Conservation (phyloP, 371 early-diverging fungal species). For the Smittium culicis region DNA sequence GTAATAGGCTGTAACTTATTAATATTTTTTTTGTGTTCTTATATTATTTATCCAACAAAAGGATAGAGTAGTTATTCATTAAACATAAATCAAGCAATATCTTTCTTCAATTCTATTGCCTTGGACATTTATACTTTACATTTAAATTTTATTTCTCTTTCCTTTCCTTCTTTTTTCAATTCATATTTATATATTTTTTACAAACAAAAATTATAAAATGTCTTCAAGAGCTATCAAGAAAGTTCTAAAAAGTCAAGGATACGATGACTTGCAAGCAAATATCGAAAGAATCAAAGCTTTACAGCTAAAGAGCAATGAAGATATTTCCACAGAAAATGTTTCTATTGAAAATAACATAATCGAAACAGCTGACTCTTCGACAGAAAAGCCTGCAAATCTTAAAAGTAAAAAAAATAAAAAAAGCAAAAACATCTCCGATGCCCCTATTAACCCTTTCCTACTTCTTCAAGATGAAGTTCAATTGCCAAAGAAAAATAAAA, state of each 20-base stretch:
- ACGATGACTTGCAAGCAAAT: constrained; percentile 25
- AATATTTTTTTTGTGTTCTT: too few species aligned
- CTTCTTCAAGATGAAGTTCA: background rate
- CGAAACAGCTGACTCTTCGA: background rate
- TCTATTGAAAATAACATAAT: background rate
- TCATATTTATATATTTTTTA: too few species aligned
- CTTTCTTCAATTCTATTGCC: too few species aligned
- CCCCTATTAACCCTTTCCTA: background rate
- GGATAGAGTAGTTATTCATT: too few species aligned
- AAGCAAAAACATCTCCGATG: background rate
- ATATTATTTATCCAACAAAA: too few species aligned
- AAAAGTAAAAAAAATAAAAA: too few species aligned
- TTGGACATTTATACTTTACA: too few species aligned
- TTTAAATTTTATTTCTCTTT: too few species aligned
- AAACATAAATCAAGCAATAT: too few species aligned
- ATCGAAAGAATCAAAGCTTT: constrained; percentile 15
- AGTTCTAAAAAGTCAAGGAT: constrained; percentile 27
- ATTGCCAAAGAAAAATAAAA: background rate
- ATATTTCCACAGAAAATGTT: background rate
- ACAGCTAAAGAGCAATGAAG: background rate
- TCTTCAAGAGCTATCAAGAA: constrained; percentile 28
- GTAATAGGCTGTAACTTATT: too few species aligned
- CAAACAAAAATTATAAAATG: constrained; percentile 15
- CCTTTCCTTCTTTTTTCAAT: too few species aligned
- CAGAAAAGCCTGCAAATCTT: too few species aligned